Base-by-base conservation (phyloP, 805 yeast species). In the Geotrichum ghanense region DNA sequence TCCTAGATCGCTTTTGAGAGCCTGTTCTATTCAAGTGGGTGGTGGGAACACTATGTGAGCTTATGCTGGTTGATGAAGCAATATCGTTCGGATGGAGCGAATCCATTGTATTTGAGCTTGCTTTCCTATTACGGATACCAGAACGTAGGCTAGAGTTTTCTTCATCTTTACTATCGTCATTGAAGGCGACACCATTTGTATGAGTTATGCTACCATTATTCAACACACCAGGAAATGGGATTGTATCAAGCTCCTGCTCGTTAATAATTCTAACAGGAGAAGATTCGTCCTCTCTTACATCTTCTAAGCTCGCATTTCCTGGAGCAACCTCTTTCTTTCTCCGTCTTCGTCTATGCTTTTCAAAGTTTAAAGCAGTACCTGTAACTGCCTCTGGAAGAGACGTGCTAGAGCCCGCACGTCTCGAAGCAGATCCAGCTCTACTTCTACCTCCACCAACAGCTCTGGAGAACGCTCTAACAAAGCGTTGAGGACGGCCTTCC, bases 401-500 rank as follows among this genome's bases (percentile, higher is more conserved):
- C 7, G 37, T 12, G 19, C 7, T 31, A n/a, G 37, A 31, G 4
- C 37, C 37, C 4, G 37, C 5, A 6, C 37, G 37, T 31, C 16
- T 31, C 16, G 37, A 31, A 16, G 37, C 16, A 31, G 37, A 31
- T 16, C 17, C 16, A 12, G 37, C 37, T 31, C 37, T 31, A 19
- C 4, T 31, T 31, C 37, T 31, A 6, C 37, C 37, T n/a, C 37
- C 37, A n/a, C 37, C 37, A n/a, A 31, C 37, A 6, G 37, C 37
- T 31, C 37, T 31, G 5, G 37, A 31, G 16, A 31, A 6, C 19
- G 37, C 37, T 12, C 37, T 5, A 5, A 31, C 37, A 12, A 31
- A 6, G 85, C 95, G 27, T 88, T 88, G 57, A 88, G 83, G 0
- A 87, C 97, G 56, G 89, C 95, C 46, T 73, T 73, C 27, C 77